Evolutionary conservation across 805 yeast species (phyloP).

Genomic region (Wickerhamiella domercqiae): DNA sequence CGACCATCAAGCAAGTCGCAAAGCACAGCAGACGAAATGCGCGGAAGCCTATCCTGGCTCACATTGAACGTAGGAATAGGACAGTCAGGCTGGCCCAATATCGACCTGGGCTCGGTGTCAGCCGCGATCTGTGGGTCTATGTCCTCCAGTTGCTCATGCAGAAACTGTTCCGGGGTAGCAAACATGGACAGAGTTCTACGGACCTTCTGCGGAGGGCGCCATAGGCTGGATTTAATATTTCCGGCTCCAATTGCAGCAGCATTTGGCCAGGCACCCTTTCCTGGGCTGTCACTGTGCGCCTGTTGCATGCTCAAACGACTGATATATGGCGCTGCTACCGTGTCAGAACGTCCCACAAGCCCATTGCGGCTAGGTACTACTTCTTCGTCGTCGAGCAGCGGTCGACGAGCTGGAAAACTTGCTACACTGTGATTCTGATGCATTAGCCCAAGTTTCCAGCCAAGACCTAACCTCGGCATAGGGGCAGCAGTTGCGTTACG

Average conservation of each 20-base stretch:
- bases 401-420: neutral
- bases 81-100: slow-evolving; percentile 15
- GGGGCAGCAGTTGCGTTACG: too few species aligned
- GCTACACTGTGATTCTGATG: neutral
- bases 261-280: too few species aligned
- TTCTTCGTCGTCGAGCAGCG: neutral
- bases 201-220: slow-evolving; percentile 23
- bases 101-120: slow-evolving; percentile 11
- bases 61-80: slow-evolving; percentile 30
- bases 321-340: too few species aligned
- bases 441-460: neutral
- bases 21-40: slow-evolving; percentile 46
- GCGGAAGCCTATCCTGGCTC: slow-evolving; percentile 48
- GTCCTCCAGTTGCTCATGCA: slow-evolving; percentile 24
- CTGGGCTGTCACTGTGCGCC: too few species aligned
- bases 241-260: neutral
- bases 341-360: too few species aligned
- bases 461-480: neutral
- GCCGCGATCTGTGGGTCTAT: slow-evolving; percentile 5
- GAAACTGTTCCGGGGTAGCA: slow-evolving; percentile 37
- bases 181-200: slow-evolving; percentile 58
- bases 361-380: too few species aligned
- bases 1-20: slow-evolving; percentile 44
- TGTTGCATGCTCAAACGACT: too few species aligned
- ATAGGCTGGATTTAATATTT: neutral